phyloP scores from a whole-genome alignment of 2,329 filamentous ascomycete species.

The Delphinella strobiligena region DNA sequence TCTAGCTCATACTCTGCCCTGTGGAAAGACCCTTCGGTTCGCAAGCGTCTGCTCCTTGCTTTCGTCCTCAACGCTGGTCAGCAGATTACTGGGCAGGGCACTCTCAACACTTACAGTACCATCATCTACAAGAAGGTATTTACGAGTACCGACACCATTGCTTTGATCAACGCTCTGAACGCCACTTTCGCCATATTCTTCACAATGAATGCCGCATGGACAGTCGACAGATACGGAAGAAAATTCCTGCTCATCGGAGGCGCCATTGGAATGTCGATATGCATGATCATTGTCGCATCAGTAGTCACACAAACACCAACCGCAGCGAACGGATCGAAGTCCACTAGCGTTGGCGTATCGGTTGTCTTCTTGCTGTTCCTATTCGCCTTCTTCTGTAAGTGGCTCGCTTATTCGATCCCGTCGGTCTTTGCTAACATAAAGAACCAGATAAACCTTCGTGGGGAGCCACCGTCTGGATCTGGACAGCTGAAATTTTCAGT shows the following conservation, averaged over 20 bases:
- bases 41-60: constrained; percentile 54
- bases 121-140: constrained; percentile 63
- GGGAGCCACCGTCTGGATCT: constrained; percentile 61
- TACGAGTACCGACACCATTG: constrained; percentile 45
- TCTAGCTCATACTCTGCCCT: constrained; percentile 51
- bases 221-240: constrained; percentile 58
- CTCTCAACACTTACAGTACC: constrained; percentile 61
- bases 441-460: constrained; percentile 50
- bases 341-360: constrained; percentile 49
- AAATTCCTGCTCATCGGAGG: constrained; percentile 59
- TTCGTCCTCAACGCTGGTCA: constrained; percentile 58
- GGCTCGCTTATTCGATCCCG: neutral
- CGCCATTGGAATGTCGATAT: constrained; percentile 54
- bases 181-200: constrained; percentile 62
- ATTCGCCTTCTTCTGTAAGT: constrained; percentile 17
- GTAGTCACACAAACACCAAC: constrained; percentile 47
- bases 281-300: constrained; percentile 55
- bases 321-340: constrained; percentile 40
- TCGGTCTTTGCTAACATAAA: constrained; percentile 16
- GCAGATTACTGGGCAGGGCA: constrained; percentile 61
- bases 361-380: constrained; percentile 55
- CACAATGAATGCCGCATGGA: constrained; percentile 62
- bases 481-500: constrained; percentile 56
- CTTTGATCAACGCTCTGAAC: constrained; percentile 63
- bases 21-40: constrained; percentile 57